phyloP scores from a whole-genome alignment of 1,284 basidiomycete genomes.

The Waitea zeae region DNA sequence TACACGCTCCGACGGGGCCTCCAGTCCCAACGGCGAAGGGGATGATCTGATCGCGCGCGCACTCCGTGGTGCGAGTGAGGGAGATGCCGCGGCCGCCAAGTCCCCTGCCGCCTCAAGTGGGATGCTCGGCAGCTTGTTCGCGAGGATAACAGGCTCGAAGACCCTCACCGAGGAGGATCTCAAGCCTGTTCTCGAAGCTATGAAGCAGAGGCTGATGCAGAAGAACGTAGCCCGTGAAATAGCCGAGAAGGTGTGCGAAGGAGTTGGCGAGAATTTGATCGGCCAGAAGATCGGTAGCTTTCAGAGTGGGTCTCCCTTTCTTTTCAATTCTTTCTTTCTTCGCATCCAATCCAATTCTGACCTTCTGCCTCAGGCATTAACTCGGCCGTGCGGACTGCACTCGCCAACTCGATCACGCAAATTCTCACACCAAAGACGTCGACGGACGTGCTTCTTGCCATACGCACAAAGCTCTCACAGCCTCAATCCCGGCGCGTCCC shows the following conservation, averaged over 20 bases:
- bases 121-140: slow-evolving; percentile 59
- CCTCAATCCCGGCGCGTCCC: slow-evolving; percentile 66
- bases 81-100: slow-evolving; percentile 16
- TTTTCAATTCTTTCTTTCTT: slow-evolving; percentile 6
- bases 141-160: slow-evolving; percentile 73
- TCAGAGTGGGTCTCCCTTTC: slow-evolving; percentile 38
- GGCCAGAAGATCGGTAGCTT: slow-evolving; percentile 85
- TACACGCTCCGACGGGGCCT: slow-evolving; percentile 24
- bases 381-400: slow-evolving; percentile 67
- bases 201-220: slow-evolving; percentile 96
- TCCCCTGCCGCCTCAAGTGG: slow-evolving; percentile 24
- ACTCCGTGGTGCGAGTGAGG: slow-evolving; percentile 20
- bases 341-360: no score
- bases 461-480: slow-evolving; percentile 55
- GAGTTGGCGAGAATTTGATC: slow-evolving; percentile 76
- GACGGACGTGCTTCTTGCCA: slow-evolving; percentile 81
- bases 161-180: slow-evolving; percentile 73
- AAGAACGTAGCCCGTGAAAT: slow-evolving; percentile 98
- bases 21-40: not conserved
- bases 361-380: slow-evolving; percentile 43
- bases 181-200: slow-evolving; percentile 76
- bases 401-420: slow-evolving; percentile 80
- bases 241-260: slow-evolving; percentile 85
- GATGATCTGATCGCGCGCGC: slow-evolving; percentile 44
- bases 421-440: slow-evolving; percentile 95